Conservation (phyloP, 139 green algal genomes). For the Spirogloea muscicola region DNA sequence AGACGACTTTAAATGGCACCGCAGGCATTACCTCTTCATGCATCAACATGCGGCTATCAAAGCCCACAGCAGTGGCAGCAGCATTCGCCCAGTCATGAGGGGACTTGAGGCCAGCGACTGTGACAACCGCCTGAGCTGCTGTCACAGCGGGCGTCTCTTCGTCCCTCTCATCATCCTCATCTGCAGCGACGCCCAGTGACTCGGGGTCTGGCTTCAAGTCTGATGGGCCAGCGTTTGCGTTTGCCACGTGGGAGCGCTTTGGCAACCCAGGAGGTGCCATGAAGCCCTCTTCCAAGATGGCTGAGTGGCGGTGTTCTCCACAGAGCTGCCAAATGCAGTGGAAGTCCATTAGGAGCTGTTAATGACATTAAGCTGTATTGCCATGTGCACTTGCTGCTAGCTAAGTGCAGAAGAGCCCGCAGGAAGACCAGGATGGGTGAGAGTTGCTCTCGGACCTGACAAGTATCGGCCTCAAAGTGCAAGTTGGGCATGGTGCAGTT, state of each 20-base stretch:
- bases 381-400: no score
- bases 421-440: no score
- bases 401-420: no score
- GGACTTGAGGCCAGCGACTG: background rate
- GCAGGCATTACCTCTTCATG: slow-evolving; percentile 20
- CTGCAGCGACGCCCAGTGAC: background rate
- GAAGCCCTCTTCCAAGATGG: slow-evolving; percentile 3
- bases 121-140: background rate
- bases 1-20: background rate
- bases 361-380: no score
- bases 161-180: background rate
- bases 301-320: slow-evolving; percentile 4
- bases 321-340: slow-evolving; percentile 17
- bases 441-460: no score
- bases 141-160: background rate
- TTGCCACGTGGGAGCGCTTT: no score
- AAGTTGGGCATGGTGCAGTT: no score
- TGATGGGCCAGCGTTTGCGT: no score
- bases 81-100: background rate
- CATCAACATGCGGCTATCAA: slow-evolving; percentile 23
- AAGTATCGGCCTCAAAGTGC: no score
- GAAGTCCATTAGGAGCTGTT: no score
- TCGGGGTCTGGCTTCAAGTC: background rate
- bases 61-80: slow-evolving; percentile 9
- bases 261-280: background rate